These are phyloP conservation scores for Globisporangium cystogenes DNA, from an alignment of 352 stramenopile genomes.

Conservation along the genomic window DNA sequence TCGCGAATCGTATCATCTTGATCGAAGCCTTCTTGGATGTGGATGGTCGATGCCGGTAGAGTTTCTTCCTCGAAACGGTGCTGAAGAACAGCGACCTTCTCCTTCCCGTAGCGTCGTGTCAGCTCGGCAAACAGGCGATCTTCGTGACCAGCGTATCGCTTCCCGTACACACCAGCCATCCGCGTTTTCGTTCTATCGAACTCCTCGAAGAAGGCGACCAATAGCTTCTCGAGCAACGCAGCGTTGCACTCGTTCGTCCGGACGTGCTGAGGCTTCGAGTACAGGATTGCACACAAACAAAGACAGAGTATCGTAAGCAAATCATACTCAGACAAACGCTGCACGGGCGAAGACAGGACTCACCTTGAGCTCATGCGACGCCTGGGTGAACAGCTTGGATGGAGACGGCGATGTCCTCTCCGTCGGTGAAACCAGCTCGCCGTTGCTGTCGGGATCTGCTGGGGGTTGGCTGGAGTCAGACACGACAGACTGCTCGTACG, in stretches of 20 bases:
- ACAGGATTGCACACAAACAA: background rate
- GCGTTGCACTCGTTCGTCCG: background rate
- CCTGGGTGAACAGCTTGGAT: background rate
- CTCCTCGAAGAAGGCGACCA: conserved; percentile 58
- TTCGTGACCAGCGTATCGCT: conserved; percentile 60
- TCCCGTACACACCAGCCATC: conserved; percentile 63
- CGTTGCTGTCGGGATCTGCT: background rate
- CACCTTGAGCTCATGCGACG: background rate
- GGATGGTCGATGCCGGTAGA: background rate
- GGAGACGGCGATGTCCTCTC: background rate
- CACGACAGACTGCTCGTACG: background rate
- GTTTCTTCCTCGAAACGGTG: conserved; percentile 8
- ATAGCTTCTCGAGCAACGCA: conserved; percentile 35
- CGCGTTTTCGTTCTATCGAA: conserved; percentile 52
- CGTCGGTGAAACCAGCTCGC: no score
- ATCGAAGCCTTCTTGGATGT: background rate
- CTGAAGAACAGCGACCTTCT: conserved; percentile 39
- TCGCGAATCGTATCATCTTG: background rate
- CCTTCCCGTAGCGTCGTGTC: conserved; percentile 49
- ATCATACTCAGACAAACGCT: background rate
- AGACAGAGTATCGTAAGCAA: background rate
- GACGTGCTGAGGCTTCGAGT: background rate
- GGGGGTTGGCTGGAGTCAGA: background rate
- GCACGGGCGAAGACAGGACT: background rate
- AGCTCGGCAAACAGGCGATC: conserved; percentile 64